A percentile compares a stretch with the other conserved stretches of the same genome.
Evolutionary conservation across 2,329 filamentous ascomycete species (phyloP).

Genomic region (Aspergillus sojae): DNA sequence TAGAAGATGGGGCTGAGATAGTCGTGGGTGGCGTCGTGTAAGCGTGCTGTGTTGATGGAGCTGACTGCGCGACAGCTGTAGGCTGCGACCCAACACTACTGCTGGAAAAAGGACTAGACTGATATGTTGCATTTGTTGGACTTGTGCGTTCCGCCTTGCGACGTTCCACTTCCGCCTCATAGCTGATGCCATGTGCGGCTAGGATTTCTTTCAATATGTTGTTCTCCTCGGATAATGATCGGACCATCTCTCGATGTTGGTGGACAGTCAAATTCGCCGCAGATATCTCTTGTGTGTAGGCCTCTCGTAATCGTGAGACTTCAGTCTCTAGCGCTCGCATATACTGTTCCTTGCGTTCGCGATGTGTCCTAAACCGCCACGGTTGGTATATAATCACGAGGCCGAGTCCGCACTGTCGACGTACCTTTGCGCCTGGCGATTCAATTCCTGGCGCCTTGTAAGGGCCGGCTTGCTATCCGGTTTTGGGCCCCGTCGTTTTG

Average conservation of each 20-base stretch:
- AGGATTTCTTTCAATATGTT: conserved; percentile 68
- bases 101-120: conserved; percentile 46
- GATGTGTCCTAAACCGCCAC: conserved; percentile 71
- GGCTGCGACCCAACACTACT: conserved; percentile 42
- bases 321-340: conserved; percentile 93
- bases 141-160: conserved; percentile 37
- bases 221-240: conserved; percentile 77
- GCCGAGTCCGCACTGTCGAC: not conserved
- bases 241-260: conserved; percentile 75
- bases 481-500: conserved; percentile 91
- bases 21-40: conserved; percentile 19
- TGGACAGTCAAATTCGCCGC: conserved; percentile 47
- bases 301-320: conserved; percentile 82
- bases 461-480: conserved; percentile 94
- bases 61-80: conserved; percentile 25
- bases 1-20: conserved; percentile 26
- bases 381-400: conserved; percentile 13
- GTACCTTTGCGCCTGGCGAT: conserved; percentile 92
- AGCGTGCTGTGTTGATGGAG: conserved; percentile 35
- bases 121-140: conserved; percentile 21
- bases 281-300: conserved; percentile 67
- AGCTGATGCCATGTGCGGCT: conserved; percentile 60
- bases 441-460: conserved; percentile 89
- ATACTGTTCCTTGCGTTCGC: conserved; percentile 94
- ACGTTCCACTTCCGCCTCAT: conserved; percentile 51